These are phyloP conservation scores for Sistotremastrum niveocremeum DNA, from an alignment of 768 basidiomycete genomes.

Conservation along the genomic window DNA sequence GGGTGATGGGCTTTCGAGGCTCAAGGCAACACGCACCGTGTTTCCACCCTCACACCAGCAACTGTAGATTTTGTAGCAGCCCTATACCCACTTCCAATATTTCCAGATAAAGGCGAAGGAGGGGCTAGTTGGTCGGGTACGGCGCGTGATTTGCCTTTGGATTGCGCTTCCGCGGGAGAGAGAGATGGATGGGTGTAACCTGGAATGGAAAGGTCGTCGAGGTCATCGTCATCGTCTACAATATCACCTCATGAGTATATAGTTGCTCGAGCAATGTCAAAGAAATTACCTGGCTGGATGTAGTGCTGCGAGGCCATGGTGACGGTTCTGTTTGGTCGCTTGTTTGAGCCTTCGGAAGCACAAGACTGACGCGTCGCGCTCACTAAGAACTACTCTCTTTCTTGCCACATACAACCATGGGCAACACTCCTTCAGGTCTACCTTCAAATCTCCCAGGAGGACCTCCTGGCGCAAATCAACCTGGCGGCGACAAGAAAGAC, in stretches of 20 bases:
- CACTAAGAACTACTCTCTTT: background rate
- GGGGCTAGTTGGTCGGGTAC: conserved; percentile 35
- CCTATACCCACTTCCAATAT: conserved; percentile 44
- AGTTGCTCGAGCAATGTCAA: background rate
- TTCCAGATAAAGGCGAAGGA: conserved; percentile 43
- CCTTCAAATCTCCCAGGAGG: conserved; percentile 1
- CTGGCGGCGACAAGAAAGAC: conserved; percentile 26
- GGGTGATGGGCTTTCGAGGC: background rate
- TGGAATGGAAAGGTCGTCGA: conserved; percentile 72
- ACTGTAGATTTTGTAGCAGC: conserved; percentile 33
- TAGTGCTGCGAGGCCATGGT: conserved; percentile 54
- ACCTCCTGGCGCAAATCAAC: conserved; percentile 24
- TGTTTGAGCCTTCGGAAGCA: background rate
- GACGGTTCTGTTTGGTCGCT: conserved; percentile 27
- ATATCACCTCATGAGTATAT: background rate
- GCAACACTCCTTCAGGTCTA: conserved; percentile 60
- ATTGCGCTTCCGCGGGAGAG: conserved; percentile 23
- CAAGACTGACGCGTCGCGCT: conserved; percentile 22
- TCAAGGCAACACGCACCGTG: conserved; percentile 39
- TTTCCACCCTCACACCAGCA: conserved; percentile 83
- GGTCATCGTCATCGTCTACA: conserved; percentile 66
- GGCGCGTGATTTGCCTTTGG: conserved; percentile 65
- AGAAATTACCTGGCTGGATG: conserved; percentile 58
- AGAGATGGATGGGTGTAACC: conserved; percentile 58
- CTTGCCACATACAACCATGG: conserved; percentile 26